Evolutionary conservation across 345 rosid species (phyloP).

Genomic region (Ceriops decandra): DNA sequence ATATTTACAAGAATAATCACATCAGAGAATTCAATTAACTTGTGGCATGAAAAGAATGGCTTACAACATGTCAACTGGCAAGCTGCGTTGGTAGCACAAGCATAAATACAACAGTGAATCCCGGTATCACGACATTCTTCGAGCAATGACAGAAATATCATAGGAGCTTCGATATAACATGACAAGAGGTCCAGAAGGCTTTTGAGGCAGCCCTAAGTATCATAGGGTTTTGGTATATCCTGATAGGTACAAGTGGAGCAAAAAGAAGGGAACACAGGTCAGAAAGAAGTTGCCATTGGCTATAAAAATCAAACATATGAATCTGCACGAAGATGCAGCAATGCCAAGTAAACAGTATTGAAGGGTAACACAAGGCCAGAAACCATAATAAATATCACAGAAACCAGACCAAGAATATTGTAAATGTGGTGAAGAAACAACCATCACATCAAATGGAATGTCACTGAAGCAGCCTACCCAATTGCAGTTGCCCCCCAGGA

Average conservation of each 20-base stretch:
- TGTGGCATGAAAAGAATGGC: slow-evolving; percentile 33
- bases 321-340: background rate
- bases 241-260: slow-evolving; percentile 21
- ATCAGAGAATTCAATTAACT: slow-evolving; percentile 20
- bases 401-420: background rate
- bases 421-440: background rate
- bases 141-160: slow-evolving; percentile 26
- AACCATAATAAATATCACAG: background rate
- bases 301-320: background rate
- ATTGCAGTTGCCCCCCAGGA: slow-evolving; percentile 98
- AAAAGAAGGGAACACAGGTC: background rate
- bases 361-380: background rate
- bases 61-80: slow-evolving; percentile 22
- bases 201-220: slow-evolving; percentile 68
- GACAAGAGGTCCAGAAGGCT: slow-evolving; percentile 88
- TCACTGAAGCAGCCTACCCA: slow-evolving; percentile 46
- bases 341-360: background rate
- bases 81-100: slow-evolving; percentile 26
- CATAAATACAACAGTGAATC: slow-evolving; percentile 23
- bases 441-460: background rate
- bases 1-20: slow-evolving; percentile 37
- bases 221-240: slow-evolving; percentile 92
- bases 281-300: background rate
- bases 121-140: slow-evolving; percentile 10
- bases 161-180: slow-evolving; percentile 77